A percentile compares a stretch with the other conserved stretches of the same genome.
Evolutionary conservation across 2,329 filamentous ascomycete genomes (phyloP).

Genomic region (Sclerotinia sclerotiorum): DNA sequence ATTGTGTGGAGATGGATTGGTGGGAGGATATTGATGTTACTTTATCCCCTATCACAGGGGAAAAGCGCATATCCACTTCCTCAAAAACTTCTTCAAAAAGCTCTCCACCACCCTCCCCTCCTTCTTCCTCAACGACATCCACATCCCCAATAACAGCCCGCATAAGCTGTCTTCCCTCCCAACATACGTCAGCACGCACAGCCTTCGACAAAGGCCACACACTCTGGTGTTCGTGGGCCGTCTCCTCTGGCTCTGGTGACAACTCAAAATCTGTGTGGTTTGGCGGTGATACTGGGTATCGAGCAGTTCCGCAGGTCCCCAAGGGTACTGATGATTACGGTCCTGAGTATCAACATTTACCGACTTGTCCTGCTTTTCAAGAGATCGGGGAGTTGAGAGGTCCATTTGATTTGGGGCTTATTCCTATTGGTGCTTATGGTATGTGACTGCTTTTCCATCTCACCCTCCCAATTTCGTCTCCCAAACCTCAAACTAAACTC

Average conservation of each 20-base stretch:
- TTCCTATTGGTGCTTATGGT: conserved; percentile 86
- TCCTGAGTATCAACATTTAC: conserved; percentile 62
- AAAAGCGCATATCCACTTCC: conserved; percentile 34
- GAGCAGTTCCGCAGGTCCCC: conserved; percentile 67
- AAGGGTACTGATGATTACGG: conserved; percentile 68
- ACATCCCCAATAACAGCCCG: conserved; percentile 61
- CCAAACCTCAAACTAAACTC: background rate
- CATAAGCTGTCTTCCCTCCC: conserved; percentile 78
- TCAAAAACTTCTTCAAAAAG: conserved; percentile 35
- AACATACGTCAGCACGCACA: conserved; percentile 73
- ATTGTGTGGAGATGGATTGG: conserved; percentile 91
- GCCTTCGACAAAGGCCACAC: conserved; percentile 68
- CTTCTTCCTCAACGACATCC: conserved; percentile 23
- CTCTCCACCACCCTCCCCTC: conserved; percentile 31
- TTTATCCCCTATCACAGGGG: conserved; percentile 48
- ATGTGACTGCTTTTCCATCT: background rate
- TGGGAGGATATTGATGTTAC: conserved; percentile 82
- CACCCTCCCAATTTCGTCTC: background rate
- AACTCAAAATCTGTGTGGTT: conserved; percentile 82
- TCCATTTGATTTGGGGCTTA: conserved; percentile 86
- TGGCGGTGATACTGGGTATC: conserved; percentile 87
- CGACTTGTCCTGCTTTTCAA: conserved; percentile 78
- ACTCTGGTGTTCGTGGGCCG: conserved; percentile 85
- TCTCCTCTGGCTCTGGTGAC: conserved; percentile 51
- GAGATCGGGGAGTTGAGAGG: conserved; percentile 78